Conservation (phyloP, 1,139 yeast genomes). For the Magnusiomyces paraingens region DNA sequence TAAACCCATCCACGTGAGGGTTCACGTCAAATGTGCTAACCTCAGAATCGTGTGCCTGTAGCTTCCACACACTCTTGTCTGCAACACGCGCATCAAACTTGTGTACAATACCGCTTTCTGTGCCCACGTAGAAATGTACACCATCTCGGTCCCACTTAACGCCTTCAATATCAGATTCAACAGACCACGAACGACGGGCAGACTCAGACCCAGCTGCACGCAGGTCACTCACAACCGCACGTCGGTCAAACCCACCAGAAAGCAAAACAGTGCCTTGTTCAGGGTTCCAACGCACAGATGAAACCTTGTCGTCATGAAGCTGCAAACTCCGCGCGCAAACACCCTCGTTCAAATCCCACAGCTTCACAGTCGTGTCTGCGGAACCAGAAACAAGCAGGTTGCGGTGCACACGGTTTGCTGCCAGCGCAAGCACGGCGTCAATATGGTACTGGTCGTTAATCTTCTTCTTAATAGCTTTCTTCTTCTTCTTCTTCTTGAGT, state of each 20-base stretch:
- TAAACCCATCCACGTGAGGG: slow-evolving; percentile 59
- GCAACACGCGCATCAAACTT: slow-evolving; percentile 76
- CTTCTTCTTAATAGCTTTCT: slow-evolving; percentile 42
- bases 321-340: slow-evolving; percentile 50
- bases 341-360: slow-evolving; percentile 84
- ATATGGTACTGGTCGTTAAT: slow-evolving; percentile 79
- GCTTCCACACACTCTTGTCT: slow-evolving; percentile 77
- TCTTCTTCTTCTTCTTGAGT: slow-evolving; percentile 43
- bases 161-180: slow-evolving; percentile 75
- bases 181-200: slow-evolving; percentile 59
- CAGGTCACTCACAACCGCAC: slow-evolving; percentile 75
- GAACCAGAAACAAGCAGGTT: slow-evolving; percentile 89
- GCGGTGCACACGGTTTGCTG: slow-evolving; percentile 78
- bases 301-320: slow-evolving; percentile 72
- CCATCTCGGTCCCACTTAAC: slow-evolving; percentile 63
- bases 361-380: slow-evolving; percentile 88
- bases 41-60: slow-evolving; percentile 96
- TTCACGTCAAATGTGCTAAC: slow-evolving; percentile 77
- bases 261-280: slow-evolving; percentile 69
- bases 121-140: slow-evolving; percentile 75
- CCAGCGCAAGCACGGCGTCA: slow-evolving; percentile 83
- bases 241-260: slow-evolving; percentile 89
- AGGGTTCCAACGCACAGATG: slow-evolving; percentile 82
- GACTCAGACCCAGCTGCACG: slow-evolving; percentile 51
- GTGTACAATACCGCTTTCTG: slow-evolving; percentile 85